Evolutionary conservation across 345 rosid genomes (phyloP).

Genomic region (Physaria fendleri): DNA sequence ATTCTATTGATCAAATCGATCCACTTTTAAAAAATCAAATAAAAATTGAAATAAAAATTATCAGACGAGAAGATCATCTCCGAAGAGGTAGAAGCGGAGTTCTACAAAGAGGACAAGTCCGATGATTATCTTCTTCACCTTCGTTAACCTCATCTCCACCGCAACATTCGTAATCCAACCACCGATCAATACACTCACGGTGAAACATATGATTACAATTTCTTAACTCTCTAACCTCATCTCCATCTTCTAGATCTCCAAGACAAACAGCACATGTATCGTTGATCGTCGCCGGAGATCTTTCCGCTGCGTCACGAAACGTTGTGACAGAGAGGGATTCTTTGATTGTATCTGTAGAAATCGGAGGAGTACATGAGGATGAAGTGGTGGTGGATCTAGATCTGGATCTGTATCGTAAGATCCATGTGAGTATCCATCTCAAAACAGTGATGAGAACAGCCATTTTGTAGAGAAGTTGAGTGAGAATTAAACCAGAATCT

Average conservation of each 20-base stretch:
- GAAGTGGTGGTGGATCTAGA: conserved; percentile 17
- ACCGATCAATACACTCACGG: conserved; percentile 74
- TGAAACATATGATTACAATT: conserved; percentile 94
- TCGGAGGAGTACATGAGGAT: conserved; percentile 1
- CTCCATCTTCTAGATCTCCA: conserved; percentile 39
- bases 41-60: neutral
- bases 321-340: conserved; percentile 49
- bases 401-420: conserved; percentile 42
- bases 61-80: conserved; percentile 65
- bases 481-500: conserved; percentile 46
- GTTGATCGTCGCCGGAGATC: conserved; percentile 24
- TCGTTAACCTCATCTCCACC: conserved; percentile 34
- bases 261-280: conserved; percentile 88
- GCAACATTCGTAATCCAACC: conserved; percentile 67
- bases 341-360: conserved; percentile 49
- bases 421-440: conserved; percentile 69
- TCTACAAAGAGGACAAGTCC: conserved; percentile 82
- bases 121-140: conserved; percentile 39
- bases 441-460: conserved; percentile 60
- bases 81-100: conserved; percentile 85
- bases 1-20: neutral
- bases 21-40: conserved; percentile 11
- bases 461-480: conserved; percentile 65
- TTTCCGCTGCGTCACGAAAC: conserved; percentile 46
- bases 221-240: conserved; percentile 71